Conservation (phyloP, 768 basidiomycete genomes). For the Galerina marginata region DNA sequence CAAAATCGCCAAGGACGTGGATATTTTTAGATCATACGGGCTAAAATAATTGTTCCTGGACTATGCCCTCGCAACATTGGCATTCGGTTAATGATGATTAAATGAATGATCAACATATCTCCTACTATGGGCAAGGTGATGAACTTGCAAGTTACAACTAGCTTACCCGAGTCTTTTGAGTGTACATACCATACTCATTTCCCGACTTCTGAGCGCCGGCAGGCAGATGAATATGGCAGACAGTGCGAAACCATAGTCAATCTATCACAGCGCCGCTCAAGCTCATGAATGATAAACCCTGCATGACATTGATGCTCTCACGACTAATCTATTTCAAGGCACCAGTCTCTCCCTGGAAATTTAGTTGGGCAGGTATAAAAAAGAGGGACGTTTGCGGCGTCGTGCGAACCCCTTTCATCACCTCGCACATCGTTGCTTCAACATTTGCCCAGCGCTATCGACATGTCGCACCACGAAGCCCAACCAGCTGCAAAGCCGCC, state of each 20-base stretch:
- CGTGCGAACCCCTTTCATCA: not conserved
- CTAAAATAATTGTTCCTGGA: too few species aligned
- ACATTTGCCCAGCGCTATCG: not conserved
- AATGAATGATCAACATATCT: too few species aligned
- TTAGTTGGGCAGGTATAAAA: not conserved
- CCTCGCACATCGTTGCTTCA: not conserved
- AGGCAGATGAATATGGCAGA: not conserved
- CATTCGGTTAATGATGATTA: too few species aligned
- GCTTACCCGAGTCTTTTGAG: not conserved
- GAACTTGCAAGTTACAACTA: too few species aligned
- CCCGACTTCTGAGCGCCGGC: not conserved
- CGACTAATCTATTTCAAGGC: slow-evolving; percentile 2
- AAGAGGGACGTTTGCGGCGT: not conserved
- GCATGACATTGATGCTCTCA: not conserved
- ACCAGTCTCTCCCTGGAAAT: not conserved
- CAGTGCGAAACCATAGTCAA: not conserved
- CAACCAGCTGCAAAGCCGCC: slow-evolving; percentile 20
- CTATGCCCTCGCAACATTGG: too few species aligned
- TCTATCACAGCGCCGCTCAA: not conserved
- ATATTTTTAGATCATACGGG: too few species aligned
- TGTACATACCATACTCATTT: not conserved
- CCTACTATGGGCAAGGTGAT: too few species aligned
- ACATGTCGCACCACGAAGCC: slow-evolving; percentile 10
- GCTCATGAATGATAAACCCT: not conserved
- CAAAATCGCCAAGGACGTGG: too few species aligned